phyloP scores from a whole-genome alignment of 2,329 filamentous ascomycete genomes.

The Pseudogymnoascus sp. region DNA sequence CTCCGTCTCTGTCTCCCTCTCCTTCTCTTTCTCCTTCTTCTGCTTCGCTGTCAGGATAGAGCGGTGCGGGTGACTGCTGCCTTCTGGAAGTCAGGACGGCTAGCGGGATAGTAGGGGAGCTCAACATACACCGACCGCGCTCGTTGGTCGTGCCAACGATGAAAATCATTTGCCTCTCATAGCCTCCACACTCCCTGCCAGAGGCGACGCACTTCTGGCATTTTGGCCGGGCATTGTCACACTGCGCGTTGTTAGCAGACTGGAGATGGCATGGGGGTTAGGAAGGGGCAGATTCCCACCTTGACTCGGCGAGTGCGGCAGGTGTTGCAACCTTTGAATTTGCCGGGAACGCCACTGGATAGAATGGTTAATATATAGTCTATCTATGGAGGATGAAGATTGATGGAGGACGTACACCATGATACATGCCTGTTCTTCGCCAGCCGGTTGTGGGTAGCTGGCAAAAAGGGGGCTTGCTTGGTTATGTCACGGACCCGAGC shows the following conservation, averaged over 20 bases:
- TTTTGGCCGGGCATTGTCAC: slow-evolving; percentile 51
- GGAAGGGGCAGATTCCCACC: slow-evolving; percentile 31
- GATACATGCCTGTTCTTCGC: neutral
- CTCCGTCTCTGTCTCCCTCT: neutral
- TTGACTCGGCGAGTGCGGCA: slow-evolving; percentile 51
- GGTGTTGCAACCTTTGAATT: slow-evolving; percentile 57
- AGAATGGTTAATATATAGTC: slow-evolving; percentile 30
- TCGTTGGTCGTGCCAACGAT: slow-evolving; percentile 44
- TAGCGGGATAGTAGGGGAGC: neutral
- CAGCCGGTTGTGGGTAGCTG: neutral
- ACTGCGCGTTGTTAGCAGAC: slow-evolving; percentile 32
- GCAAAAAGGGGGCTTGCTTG: neutral
- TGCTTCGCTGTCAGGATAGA: neutral
- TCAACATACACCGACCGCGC: slow-evolving; percentile 8
- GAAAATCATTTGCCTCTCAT: slow-evolving; percentile 54
- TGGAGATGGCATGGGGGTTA: neutral
- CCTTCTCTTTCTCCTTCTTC: neutral
- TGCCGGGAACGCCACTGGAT: slow-evolving; percentile 51
- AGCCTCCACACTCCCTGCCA: slow-evolving; percentile 51
- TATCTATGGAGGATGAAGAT: neutral
- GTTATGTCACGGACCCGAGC: neutral
- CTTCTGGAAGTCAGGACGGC: neutral
- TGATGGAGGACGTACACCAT: slow-evolving; percentile 9
- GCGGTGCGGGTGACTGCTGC: slow-evolving; percentile 2
- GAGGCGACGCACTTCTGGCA: slow-evolving; percentile 53